Conservation (phyloP, 768 basidiomycete genomes). For the Cystobasidium tubakii region DNA sequence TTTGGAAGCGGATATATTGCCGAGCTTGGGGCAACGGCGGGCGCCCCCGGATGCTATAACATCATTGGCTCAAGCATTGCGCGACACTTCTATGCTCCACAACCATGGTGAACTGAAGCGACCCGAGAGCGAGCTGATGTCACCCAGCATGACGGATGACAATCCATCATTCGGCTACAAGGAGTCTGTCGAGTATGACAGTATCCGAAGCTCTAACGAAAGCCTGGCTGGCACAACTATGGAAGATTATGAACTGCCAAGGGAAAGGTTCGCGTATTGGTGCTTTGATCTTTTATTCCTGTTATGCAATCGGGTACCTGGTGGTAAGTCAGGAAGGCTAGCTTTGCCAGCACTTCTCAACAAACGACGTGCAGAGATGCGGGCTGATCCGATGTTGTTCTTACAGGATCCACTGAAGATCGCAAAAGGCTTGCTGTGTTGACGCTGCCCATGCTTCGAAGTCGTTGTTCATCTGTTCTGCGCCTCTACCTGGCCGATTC, state of each 20-base stretch:
- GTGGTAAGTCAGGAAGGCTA: constrained; percentile 51
- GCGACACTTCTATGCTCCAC: constrained; percentile 65
- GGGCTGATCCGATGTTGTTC: background rate
- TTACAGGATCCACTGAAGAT: background rate
- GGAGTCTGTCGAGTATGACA: background rate
- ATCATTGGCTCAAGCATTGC: constrained; percentile 65
- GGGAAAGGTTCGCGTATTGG: constrained; percentile 88
- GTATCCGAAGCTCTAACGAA: too few relatives aligned
- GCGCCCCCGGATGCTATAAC: constrained; percentile 67
- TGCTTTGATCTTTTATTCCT: constrained; percentile 80
- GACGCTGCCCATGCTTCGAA: constrained; percentile 65
- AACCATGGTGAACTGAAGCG: constrained; percentile 46
- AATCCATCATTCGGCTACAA: background rate
- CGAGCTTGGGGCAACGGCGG: constrained; percentile 63
- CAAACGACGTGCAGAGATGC: background rate
- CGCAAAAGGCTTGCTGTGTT: constrained; percentile 47
- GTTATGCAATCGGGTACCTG: constrained; percentile 60
- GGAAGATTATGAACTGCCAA: constrained; percentile 50
- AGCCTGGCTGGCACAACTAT: constrained; percentile 36
- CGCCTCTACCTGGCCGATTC: constrained; percentile 76
- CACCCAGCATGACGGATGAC: constrained; percentile 2
- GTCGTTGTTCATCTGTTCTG: constrained; percentile 66
- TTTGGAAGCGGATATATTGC: constrained; percentile 72
- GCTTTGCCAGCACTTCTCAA: too few relatives aligned
- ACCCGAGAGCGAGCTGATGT: constrained; percentile 33